Base-by-base conservation (phyloP, 2,329 filamentous ascomycete genomes). In the Penicillium crustosum region DNA sequence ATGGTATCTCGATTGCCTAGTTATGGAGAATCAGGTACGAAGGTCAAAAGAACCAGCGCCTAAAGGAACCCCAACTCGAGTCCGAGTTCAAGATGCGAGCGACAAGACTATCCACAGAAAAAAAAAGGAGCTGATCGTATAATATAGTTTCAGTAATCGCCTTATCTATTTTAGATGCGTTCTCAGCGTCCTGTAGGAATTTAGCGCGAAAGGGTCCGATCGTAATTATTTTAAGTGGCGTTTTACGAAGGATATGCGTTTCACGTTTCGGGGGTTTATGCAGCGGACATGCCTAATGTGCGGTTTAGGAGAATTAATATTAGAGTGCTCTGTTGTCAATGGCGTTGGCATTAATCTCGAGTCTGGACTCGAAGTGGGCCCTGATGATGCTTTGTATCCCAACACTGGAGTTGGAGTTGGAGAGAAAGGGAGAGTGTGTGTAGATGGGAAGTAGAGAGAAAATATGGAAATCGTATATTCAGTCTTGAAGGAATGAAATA, bases 301-400 rank as follows among this genome's bases (percentile, higher is more conserved):
- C n/a, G 29, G 49, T 43, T 36, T 48, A 45, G 27, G 36, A 17
- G 19, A 31, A 9, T 13, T 53, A 42, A 25, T 21, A 15, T 25
- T 36, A 9, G 21, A 41, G 17, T 35, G 29, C n/a, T 19, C 23
- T 13, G 29, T 38, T 42, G 39, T 42, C 13, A 12, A 27, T 6
- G 29, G 27, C 35, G 35, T 41, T 35, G 25, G 21, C 10, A 53
- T 23, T 12, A 31, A 52, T 39, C 21, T 55, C 39, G 29, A 45
- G 19, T n/a, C 12, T 29, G 38, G 47, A 42, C 45, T 55, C 13
- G 21, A 35, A 42, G 42, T 53, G 55, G 55, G 42, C 36, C 49
- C n/a, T n/a, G 55, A 62, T 60, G 60, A 61, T 64, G 61, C 19
- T 58, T 45, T 62, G 48, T 49, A 29, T 39, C 12, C 19, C 15